These are phyloP conservation scores for Aspergillus panamensis DNA, from an alignment of 495 filamentous ascomycete genomes.

Conservation along the genomic window DNA sequence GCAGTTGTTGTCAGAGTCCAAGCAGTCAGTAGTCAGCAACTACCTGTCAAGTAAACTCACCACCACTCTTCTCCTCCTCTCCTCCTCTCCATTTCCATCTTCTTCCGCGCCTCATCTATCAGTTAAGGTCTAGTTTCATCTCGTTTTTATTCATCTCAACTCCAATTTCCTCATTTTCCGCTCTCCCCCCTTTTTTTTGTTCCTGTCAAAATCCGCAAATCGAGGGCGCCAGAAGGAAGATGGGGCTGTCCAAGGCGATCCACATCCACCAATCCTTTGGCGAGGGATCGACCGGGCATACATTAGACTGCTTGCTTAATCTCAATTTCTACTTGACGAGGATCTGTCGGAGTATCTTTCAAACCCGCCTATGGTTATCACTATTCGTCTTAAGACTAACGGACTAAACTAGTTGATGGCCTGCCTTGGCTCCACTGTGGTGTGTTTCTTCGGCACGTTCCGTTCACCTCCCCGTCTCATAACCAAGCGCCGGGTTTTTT, in stretches of 20 bases:
- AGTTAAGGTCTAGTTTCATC: no score
- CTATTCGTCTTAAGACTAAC: slow-evolving; percentile 4
- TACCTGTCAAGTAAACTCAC: no score
- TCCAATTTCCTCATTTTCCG: neutral
- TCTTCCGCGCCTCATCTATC: no score
- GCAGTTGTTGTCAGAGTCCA: no score
- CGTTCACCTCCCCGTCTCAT: neutral
- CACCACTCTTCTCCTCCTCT: no score
- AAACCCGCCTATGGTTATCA: neutral
- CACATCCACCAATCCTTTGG: slow-evolving; percentile 14
- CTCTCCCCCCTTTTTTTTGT: neutral
- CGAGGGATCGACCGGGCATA: slow-evolving; percentile 17
- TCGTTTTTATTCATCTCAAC: no score
- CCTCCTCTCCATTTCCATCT: no score
- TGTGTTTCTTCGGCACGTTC: slow-evolving; percentile 12
- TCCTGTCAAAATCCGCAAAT: neutral
- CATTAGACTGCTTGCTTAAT: slow-evolving; percentile 15
- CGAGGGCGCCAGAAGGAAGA: slow-evolving; percentile 11
- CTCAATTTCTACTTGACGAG: neutral
- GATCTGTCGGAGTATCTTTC: neutral
- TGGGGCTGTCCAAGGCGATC: slow-evolving; percentile 13
- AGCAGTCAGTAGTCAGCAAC: no score
- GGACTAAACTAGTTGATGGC: neutral
- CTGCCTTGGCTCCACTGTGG: neutral
- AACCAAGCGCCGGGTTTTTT: neutral